These are phyloP conservation scores for Pistacia atlantica DNA, from an alignment of 345 rosid species.

Conservation along the genomic window DNA sequence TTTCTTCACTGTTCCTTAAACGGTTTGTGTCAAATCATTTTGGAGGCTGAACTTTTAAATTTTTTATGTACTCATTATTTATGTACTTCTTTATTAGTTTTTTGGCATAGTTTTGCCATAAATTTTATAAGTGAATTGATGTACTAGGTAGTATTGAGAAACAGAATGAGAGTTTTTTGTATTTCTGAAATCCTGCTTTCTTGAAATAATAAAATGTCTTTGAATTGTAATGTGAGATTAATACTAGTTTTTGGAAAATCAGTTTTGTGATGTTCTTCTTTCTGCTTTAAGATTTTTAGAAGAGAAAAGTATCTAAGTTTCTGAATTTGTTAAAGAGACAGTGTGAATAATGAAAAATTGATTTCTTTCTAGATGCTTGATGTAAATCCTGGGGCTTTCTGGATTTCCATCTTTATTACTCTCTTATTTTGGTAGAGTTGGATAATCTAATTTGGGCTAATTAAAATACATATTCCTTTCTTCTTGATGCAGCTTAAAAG, in stretches of 20 bases:
- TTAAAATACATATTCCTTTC: not conserved
- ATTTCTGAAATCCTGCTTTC: not conserved
- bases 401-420: not conserved
- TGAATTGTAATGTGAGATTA: not conserved
- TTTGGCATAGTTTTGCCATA: too few relatives aligned
- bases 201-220: not conserved
- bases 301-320: not conserved
- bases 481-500: conserved; percentile 54
- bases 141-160: not conserved
- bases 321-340: not conserved
- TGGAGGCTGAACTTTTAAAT: too few relatives aligned
- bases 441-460: conserved; percentile 7
- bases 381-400: not conserved
- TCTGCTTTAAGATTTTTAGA: not conserved
- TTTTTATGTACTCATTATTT: too few relatives aligned
- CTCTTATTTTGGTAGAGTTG: not conserved
- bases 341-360: not conserved
- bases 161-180: not conserved
- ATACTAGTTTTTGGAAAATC: not conserved
- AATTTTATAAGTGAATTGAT: too few relatives aligned
- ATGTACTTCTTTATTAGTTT: too few relatives aligned
- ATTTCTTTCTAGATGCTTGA: not conserved
- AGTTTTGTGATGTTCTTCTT: not conserved
- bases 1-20: conserved; percentile 1
- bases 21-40: not conserved